Conservation (phyloP, 1,284 basidiomycete species). For the Schizophyllum amplum region DNA sequence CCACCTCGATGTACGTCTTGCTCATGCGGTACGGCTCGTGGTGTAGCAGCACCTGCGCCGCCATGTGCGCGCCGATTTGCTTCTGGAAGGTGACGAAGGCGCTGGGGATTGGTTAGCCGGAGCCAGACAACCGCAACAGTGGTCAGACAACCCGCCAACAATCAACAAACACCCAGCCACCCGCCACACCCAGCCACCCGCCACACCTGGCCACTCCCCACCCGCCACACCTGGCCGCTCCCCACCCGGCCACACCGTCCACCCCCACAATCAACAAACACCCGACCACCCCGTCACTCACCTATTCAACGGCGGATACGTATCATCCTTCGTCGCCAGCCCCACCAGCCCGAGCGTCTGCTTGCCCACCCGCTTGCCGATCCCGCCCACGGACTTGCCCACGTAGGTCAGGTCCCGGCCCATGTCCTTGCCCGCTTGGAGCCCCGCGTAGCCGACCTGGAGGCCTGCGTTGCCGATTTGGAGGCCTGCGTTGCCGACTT, state of each 20-base stretch:
- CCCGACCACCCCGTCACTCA: neutral
- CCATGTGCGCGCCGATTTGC: slow-evolving; percentile 91
- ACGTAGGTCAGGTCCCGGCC: neutral
- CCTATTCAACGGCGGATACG: neutral
- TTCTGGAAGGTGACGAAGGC: slow-evolving; percentile 92
- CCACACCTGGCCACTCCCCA: no score
- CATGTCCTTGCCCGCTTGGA: neutral
- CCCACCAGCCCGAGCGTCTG: neutral
- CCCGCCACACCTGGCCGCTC: no score
- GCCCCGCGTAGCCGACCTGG: neutral
- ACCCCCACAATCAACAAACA: neutral
- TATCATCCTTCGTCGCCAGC: neutral
- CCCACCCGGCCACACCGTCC: neutral
- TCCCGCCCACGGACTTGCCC: slow-evolving; percentile 6
- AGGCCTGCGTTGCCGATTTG: neutral
- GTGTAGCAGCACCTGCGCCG: slow-evolving; percentile 63
- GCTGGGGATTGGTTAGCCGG: no score
- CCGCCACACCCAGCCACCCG: no score
- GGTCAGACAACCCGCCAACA: no score
- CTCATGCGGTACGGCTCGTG: slow-evolving; percentile 76
- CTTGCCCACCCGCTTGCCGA: neutral
- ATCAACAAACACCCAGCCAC: no score
- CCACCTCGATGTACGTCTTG: slow-evolving; percentile 12
- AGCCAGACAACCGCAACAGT: no score
- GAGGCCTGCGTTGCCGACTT: slow-evolving; percentile 7